Evolutionary conservation across 2,329 filamentous ascomycete species (phyloP), one percentile per base, ranked within the genome.

Genomic region (Cladosporium phlei): DNA sequence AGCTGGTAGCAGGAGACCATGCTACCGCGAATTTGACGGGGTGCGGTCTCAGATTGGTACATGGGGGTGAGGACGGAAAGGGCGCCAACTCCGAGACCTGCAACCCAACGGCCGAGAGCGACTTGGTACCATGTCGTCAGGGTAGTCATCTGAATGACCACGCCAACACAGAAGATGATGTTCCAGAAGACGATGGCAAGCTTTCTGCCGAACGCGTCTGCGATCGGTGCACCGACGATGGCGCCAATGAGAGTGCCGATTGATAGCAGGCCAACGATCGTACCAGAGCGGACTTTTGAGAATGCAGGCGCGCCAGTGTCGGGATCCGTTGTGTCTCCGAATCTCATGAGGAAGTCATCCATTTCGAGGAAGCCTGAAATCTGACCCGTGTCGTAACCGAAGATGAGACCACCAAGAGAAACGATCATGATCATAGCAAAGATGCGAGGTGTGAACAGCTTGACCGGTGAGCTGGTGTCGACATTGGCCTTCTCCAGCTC

Each of bases 41-140:
- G 83, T 5, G 78, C 77, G 47, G 75, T 80, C 64, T 86, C 83
- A 12, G 75, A 78, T 60, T 85, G 80, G 56, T 86, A 86, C 78
- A 86, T 81, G 38, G 80, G 80, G 1, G 82, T 79, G 20, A 79
- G 68, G 32, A 83, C 81, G 5, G 78, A 82, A 0, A 85, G 69
- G 16, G 77, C 73, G 21, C 83, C 83, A 37, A 86, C 79, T 16
- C 81, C 81, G 2, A 84, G 61, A 54, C 83, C 82, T 19, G 80
- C 82, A n/a, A 84, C 73, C 54, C 82, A 74, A 34, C 83, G 73
- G 38, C 82, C 83, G 14, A 82, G 63, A 21, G 80, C 80, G 48
- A 85, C 75, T 56, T 85, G 82, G 49, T 76, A 78, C 82, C 82
- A 86, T 33, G 65, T 32, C n/a, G 34, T 38, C 20, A 39, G 10